Percentiles rank a stretch among this genome's conserved stretches.
phyloP scores from a whole-genome alignment of 2,329 filamentous ascomycete genomes.

The Trichoderma afroharzianum region DNA sequence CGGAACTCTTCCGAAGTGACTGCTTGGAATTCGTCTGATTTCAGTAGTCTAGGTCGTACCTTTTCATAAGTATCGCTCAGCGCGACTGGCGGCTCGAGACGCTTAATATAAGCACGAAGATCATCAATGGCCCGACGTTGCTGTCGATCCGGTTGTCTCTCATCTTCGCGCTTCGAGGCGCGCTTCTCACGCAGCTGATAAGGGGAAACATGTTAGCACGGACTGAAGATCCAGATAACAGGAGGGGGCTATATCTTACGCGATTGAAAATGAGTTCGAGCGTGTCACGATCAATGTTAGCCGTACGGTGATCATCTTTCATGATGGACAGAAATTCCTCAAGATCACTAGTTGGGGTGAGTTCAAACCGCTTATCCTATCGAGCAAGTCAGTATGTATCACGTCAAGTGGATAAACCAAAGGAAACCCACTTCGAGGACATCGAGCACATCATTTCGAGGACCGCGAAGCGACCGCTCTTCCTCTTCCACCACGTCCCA shows the following conservation, averaged over 20 bases:
- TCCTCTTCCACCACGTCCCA: conserved; percentile 96
- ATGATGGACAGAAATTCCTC: conserved; percentile 83
- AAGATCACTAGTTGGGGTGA: conserved; percentile 79
- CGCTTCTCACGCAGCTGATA: conserved; percentile 77
- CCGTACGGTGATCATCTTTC: conserved; percentile 81
- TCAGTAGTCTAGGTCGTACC: conserved; percentile 74
- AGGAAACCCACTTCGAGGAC: conserved; percentile 70
- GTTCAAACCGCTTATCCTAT: conserved; percentile 86
- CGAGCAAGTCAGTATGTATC: conserved; percentile 17
- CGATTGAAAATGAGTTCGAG: conserved; percentile 81
- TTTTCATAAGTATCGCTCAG: conserved; percentile 83
- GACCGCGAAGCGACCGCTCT: conserved; percentile 77
- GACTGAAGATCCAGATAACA: background rate
- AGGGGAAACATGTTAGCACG: conserved; percentile 7
- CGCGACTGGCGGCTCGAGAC: conserved; percentile 78
- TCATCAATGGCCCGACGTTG: conserved; percentile 82
- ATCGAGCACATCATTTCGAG: conserved; percentile 79
- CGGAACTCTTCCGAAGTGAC: conserved; percentile 80
- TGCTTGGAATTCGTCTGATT: conserved; percentile 78
- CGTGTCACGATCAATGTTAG: conserved; percentile 77
- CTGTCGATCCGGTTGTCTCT: conserved; percentile 78
- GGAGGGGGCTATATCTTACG: conserved; percentile 39
- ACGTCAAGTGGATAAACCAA: background rate
- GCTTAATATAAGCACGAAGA: conserved; percentile 82
- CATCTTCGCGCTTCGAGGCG: conserved; percentile 75